Evolutionary conservation across 2,329 filamentous ascomycete genomes (phyloP).

Genomic region (Ophiostoma himal-ulmi): DNA sequence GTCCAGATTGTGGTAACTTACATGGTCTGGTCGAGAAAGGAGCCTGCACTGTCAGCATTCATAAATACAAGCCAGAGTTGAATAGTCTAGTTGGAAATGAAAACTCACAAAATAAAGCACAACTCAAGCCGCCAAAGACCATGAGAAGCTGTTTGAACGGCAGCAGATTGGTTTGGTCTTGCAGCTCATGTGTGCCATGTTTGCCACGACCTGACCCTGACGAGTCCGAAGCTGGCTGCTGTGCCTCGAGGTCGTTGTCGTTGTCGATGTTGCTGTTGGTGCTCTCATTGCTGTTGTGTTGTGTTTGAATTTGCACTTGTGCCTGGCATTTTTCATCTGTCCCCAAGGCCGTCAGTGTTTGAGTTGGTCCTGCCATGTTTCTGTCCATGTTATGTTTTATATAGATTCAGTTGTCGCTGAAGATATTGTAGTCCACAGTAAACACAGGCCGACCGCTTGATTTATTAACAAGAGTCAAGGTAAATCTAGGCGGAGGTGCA

Average conservation of each 20-base stretch:
- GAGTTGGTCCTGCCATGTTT: background rate
- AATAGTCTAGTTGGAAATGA: background rate
- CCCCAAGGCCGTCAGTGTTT: background rate
- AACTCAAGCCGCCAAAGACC: background rate
- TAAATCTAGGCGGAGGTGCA: background rate
- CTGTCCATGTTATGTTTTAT: background rate
- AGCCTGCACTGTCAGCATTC: background rate
- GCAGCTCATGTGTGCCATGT: background rate
- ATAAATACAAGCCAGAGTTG: too few relatives aligned
- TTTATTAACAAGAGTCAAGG: background rate
- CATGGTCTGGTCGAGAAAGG: background rate
- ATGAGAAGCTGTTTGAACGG: background rate
- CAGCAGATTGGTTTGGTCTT: background rate
- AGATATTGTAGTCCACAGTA: background rate
- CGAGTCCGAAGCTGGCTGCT: background rate
- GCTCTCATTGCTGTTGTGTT: background rate
- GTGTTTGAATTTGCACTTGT: background rate
- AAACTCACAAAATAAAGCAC: background rate
- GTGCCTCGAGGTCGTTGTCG: background rate
- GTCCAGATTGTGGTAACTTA: background rate
- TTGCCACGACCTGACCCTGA: background rate
- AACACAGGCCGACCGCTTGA: background rate
- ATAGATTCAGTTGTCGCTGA: background rate
- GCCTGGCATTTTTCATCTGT: background rate
- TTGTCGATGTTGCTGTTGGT: background rate